Evolutionary conservation across 2,329 filamentous ascomycete genomes (phyloP).

Genomic region (Fusarium dimerum): DNA sequence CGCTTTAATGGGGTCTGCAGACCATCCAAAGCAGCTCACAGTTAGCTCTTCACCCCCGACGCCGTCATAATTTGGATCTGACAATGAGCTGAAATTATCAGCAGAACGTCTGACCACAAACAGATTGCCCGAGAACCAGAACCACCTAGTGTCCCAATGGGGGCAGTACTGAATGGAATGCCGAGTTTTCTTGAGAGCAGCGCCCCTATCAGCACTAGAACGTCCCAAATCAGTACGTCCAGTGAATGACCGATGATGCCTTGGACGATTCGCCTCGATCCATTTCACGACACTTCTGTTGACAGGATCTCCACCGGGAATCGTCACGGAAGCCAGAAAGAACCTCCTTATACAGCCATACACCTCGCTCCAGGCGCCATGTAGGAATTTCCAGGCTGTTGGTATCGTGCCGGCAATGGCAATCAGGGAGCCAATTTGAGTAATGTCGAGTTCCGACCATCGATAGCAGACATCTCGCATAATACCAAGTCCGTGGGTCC

Average conservation of each 20-base stretch:
- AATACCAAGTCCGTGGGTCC: slow-evolving; percentile 35
- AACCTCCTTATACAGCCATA: slow-evolving; percentile 43
- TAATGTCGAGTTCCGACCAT: slow-evolving; percentile 48
- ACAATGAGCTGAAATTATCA: slow-evolving; percentile 38
- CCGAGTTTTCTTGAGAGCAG: slow-evolving; percentile 43
- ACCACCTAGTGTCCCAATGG: slow-evolving; percentile 47
- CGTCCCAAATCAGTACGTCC: slow-evolving; percentile 42
- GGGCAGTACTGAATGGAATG: slow-evolving; percentile 46
- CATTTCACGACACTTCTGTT: slow-evolving; percentile 48
- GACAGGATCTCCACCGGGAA: slow-evolving; percentile 46
- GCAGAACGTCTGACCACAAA: slow-evolving; percentile 47
- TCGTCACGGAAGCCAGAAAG: slow-evolving; percentile 46
- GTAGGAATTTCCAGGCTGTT: slow-evolving; percentile 40
- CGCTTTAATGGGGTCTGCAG: slow-evolving; percentile 48
- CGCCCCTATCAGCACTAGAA: slow-evolving; percentile 37
- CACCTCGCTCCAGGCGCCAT: slow-evolving; percentile 37
- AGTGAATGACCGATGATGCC: slow-evolving; percentile 44
- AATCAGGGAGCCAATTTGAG: slow-evolving; percentile 45
- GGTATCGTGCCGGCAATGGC: slow-evolving; percentile 45
- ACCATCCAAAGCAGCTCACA: slow-evolving; percentile 52
- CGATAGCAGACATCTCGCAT: slow-evolving; percentile 39
- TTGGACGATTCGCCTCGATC: slow-evolving; percentile 42
- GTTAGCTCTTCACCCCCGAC: slow-evolving; percentile 48
- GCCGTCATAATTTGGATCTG: slow-evolving; percentile 47
- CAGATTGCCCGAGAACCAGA: slow-evolving; percentile 49